Base-by-base conservation (phyloP, 441 rosid genomes). In the Raphanus hybrid region DNA sequence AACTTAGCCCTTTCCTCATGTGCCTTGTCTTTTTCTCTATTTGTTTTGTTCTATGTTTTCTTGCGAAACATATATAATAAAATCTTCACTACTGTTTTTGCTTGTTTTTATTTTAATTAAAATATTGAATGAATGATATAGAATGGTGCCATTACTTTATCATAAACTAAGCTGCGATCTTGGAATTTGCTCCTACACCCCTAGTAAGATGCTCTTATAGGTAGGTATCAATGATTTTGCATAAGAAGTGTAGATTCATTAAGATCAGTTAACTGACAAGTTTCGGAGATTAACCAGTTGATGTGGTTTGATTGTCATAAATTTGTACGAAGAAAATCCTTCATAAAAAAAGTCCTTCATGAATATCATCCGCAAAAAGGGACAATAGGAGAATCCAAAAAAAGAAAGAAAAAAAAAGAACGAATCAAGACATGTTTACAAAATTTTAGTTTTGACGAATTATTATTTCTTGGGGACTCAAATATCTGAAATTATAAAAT, bases 101-200 rank as follows among this genome's bases (percentile, higher is more conserved):
- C 59, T 55, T 45, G 64, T 54, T 54, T 10, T 34, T 37, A 27
- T 41, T 70, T 43, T 34, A 2, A 58, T 10, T 71, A 55, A 18
- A 45, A 6, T 70, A 63, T 54, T 14, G 66, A 39, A 39, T 39
- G 14, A 4, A 62, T 52, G 12, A 37, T 64, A 57, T 14, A 34
- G 35, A 65, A 77, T 43, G 72, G 8, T 4, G 34, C 34, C 4
- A 41, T 29, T 15, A 61, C 65, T 72, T 67, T 60, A 26, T 59
- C 8, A 32, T 4, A 45, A 55, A 45, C 34, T 52, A 77, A 32
- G 45, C 29, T 54, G 12, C 52, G 67, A 34, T 58, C 73, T 72
- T 72, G 81, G 69, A 78, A 27, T 72, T 60, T 66, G 73, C 77
- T 67, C 73, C 64, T 61, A 67, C 62, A 69, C 77, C 60, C 73